Conservation (phyloP, 192 early-diverging fungal genomes). For the Mortierella alpina region DNA sequence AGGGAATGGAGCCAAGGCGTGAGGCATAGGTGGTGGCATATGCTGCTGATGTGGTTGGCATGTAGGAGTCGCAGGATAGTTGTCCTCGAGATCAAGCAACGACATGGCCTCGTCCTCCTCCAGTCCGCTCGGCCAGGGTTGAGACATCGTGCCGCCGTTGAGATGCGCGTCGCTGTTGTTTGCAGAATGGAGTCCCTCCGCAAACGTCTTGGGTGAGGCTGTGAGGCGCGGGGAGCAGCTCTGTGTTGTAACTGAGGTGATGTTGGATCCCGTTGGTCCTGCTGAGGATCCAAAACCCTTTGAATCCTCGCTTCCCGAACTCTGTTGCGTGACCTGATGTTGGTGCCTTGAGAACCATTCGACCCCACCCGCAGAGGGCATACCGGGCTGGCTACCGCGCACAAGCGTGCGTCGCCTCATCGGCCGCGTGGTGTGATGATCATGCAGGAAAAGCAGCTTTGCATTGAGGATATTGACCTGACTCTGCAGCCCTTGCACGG, state of each 20-base stretch:
- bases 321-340: background rate
- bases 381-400: slow-evolving; percentile 15
- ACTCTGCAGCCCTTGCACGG: slow-evolving; percentile 34
- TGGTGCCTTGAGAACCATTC: slow-evolving; percentile 5
- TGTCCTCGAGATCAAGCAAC: slow-evolving; percentile 13
- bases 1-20: too few relatives aligned
- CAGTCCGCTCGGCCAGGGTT: background rate
- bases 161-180: background rate
- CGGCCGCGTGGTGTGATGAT: slow-evolving; percentile 46
- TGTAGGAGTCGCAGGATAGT: background rate
- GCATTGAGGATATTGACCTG: slow-evolving; percentile 46
- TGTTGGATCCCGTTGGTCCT: background rate
- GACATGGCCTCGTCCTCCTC: slow-evolving; percentile 33
- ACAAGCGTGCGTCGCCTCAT: slow-evolving; percentile 41
- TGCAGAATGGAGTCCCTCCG: slow-evolving; percentile 3
- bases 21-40: background rate
- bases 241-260: too few relatives aligned
- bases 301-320: background rate
- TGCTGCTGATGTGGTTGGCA: slow-evolving; percentile 1
- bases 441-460: slow-evolving; percentile 43
- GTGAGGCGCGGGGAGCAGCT: too few relatives aligned
- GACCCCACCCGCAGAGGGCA: background rate
- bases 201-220: background rate
- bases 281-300: background rate
- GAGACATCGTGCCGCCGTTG: background rate